Evolutionary conservation across 2,329 filamentous ascomycete species (phyloP).

Genomic region (Apiospora malaysiana): DNA sequence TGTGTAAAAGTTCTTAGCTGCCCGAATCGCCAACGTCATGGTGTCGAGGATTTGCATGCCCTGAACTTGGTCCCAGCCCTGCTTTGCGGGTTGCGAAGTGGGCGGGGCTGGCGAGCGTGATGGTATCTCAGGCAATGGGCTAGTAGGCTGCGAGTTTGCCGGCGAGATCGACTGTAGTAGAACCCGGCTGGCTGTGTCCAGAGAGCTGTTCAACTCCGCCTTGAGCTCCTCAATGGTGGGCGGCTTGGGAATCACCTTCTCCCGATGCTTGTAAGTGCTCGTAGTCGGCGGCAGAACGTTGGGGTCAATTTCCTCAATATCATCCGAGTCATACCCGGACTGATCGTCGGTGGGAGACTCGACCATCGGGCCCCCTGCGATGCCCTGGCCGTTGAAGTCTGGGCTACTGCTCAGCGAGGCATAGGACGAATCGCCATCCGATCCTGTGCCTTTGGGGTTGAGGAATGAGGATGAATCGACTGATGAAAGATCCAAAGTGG

Average conservation of each 20-base stretch:
- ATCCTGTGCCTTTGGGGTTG: slow-evolving; percentile 47
- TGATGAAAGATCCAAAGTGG: slow-evolving; percentile 63
- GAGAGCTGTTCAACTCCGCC: slow-evolving; percentile 54
- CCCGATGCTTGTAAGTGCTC: slow-evolving; percentile 90
- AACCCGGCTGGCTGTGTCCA: slow-evolving; percentile 54
- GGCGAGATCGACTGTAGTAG: slow-evolving; percentile 62
- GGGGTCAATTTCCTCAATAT: slow-evolving; percentile 69
- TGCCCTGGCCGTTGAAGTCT: slow-evolving; percentile 51
- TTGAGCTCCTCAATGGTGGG: slow-evolving; percentile 84
- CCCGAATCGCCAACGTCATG: slow-evolving; percentile 92
- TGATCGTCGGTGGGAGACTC: slow-evolving; percentile 55
- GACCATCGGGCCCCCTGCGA: slow-evolving; percentile 45
- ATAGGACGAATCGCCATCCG: slow-evolving; percentile 65
- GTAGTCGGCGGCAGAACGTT: slow-evolving; percentile 95
- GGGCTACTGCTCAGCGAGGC: slow-evolving; percentile 65
- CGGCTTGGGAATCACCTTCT: slow-evolving; percentile 81
- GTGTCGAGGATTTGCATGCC: slow-evolving; percentile 92
- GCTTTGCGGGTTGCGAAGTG: slow-evolving; percentile 26
- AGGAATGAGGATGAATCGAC: slow-evolving; percentile 48
- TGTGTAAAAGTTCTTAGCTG: slow-evolving; percentile 96
- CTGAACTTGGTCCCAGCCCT: slow-evolving; percentile 82
- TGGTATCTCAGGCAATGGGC: slow-evolving; percentile 23
- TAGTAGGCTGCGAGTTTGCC: slow-evolving; percentile 23
- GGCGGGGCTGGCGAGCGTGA: slow-evolving; percentile 8
- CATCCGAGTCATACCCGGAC: slow-evolving; percentile 59